Evolutionary conservation across 305 asterid species (phyloP), one percentile per base, ranked within the genome.

Genomic region (Caryopteris hybrid): DNA sequence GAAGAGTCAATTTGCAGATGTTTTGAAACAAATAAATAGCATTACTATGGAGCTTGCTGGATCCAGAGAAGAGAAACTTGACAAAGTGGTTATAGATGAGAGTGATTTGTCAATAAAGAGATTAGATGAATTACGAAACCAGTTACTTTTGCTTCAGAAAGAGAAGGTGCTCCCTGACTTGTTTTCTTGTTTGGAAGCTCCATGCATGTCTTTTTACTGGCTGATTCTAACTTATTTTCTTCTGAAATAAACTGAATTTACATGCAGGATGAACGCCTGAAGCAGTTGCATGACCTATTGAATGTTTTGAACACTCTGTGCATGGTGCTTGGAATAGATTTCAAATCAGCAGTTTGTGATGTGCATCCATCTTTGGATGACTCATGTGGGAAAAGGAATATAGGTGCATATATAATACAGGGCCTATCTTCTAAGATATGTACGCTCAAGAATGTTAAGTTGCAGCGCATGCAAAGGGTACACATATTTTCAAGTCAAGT

Each of bases 301-400:
- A 80, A 80, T 58, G 43, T 73, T 46, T 77, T 90, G 48, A 81
- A 85, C 23, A 72, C 76, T 21, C 81, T 90, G 57, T 93, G 92
- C 72, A n/a, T 72, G 79, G 95, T 88, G 77, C 95, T 90, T 64
- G 92, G 96, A 43, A 72, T 82, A 84, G 96, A 91, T 65, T 87
- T 76, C 83, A 88, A 78, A 64, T 79, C 64, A 69, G 81, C 79
- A 53, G 69, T 78, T 71, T 50, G 70, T 17, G 78, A 81, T 62
- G 82, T 90, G 72, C 91, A 92, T 76, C 91, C 90, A 46, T 69
- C 81, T 69, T 69, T 92, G 73, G 90, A 74, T 29, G 82, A 74
- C 14, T 75, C 89, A 5, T 31, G 54, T 59, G 75, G 74, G 64
- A 72, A 59, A 11, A 84, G 76, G 72, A 81, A 80, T 75, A 76